phyloP scores from a whole-genome alignment of 441 rosid species.

The Corymbia calophylla region DNA sequence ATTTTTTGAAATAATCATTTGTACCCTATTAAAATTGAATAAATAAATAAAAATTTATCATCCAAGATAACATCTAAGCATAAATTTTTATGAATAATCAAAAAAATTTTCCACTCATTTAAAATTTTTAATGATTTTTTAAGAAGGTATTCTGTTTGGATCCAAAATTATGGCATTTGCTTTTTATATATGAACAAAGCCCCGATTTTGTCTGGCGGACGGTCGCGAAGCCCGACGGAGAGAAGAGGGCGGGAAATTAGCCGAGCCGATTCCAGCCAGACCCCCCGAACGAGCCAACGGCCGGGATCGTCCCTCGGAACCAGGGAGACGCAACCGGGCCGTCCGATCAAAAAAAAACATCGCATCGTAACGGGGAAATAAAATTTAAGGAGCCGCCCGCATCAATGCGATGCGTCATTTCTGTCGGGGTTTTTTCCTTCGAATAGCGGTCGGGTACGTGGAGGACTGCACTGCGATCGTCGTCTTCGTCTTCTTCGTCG shows the following conservation, averaged over 20 bases:
- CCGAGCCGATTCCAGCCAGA: background rate
- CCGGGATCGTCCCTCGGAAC: background rate
- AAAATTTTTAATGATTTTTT: no score
- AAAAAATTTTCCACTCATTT: background rate
- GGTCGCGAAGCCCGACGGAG: background rate
- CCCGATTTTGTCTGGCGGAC: background rate
- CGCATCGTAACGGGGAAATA: background rate
- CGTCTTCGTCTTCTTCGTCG: background rate
- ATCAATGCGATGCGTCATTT: background rate
- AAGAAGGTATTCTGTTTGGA: no score
- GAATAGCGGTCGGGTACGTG: background rate
- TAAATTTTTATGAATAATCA: background rate
- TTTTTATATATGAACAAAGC: background rate
- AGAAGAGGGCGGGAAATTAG: background rate
- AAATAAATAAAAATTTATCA: background rate
- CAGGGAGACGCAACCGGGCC: background rate
- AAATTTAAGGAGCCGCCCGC: background rate
- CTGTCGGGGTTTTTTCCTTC: background rate
- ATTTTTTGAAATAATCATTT: accelerated
- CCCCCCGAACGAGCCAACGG: background rate
- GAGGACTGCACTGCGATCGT: background rate
- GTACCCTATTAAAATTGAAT: background rate
- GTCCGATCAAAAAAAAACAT: background rate
- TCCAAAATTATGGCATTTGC: background rate
- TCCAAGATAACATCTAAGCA: no score